A percentile compares a stretch with the other conserved stretches of the same genome.
Evolutionary conservation across 495 filamentous ascomycete genomes (phyloP).

Genomic region (Achaetomiella virescens): DNA sequence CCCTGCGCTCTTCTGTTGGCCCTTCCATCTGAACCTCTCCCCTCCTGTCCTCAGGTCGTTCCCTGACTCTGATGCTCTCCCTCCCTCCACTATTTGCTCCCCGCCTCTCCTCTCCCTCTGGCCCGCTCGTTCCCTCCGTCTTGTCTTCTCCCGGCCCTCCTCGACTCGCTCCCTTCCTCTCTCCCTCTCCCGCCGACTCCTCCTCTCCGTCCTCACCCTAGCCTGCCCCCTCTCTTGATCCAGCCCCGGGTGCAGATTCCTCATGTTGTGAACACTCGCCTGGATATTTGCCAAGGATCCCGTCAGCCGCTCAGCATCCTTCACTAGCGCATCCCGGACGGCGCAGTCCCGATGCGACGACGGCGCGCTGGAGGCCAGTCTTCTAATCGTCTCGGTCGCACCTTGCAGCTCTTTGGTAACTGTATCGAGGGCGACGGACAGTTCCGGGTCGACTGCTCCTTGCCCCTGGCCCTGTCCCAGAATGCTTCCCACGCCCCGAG

Average conservation of each 20-base stretch:
- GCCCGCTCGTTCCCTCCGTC: neutral
- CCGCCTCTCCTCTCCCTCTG: neutral
- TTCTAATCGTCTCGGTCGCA: constrained; percentile 12
- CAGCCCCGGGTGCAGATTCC: constrained; percentile 23
- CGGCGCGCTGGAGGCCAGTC: constrained; percentile 1
- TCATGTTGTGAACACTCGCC: constrained; percentile 23
- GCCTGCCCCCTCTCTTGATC: neutral
- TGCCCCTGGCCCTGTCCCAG: neutral
- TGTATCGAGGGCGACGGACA: constrained; percentile 19
- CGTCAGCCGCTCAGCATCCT: constrained; percentile 19
- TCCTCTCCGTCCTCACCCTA: neutral
- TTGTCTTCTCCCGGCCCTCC: neutral
- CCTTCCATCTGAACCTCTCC: neutral
- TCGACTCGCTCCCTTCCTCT: neutral
- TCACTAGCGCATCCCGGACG: constrained; percentile 16
- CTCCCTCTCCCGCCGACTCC: neutral
- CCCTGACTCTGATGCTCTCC: neutral
- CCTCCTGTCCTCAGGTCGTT: neutral
- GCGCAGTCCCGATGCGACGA: constrained; percentile 15
- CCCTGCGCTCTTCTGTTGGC: neutral
- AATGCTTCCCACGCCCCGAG: neutral
- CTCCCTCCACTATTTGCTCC: neutral
- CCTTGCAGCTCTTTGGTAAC: constrained; percentile 20
- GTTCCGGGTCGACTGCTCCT: constrained; percentile 8
- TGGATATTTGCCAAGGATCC: constrained; percentile 14